Conservation (phyloP, 140 eudicot genomes). For the Oenanthe javanica region DNA sequence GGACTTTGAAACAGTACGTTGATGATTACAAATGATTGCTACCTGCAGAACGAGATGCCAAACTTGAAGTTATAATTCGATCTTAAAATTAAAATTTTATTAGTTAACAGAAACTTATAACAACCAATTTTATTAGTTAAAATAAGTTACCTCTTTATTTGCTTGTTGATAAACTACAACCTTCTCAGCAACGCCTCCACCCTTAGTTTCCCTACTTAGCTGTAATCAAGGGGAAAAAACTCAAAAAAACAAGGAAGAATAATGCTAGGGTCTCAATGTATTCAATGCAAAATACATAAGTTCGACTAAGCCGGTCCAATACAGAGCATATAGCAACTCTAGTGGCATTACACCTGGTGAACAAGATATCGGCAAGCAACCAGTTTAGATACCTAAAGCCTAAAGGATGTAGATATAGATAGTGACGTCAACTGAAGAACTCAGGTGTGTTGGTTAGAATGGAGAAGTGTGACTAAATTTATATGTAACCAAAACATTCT, state of each 20-base stretch:
- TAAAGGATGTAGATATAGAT: background rate
- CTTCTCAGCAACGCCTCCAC: conserved; percentile 69
- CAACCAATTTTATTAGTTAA: background rate
- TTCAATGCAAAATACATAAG: background rate
- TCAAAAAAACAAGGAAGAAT: background rate
- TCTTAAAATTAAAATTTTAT: background rate
- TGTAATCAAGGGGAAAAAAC: conserved; percentile 16
- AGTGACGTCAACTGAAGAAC: background rate
- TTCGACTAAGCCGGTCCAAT: no score
- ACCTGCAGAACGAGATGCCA: conserved; percentile 44
- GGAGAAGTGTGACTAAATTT: background rate
- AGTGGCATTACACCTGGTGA: background rate
- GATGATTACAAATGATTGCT: conserved; percentile 96
- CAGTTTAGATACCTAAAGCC: background rate
- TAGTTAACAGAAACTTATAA: background rate
- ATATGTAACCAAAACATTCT: no score
- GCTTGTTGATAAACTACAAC: conserved; percentile 72
- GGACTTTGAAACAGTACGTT: conserved; percentile 86
- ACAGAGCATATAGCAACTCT: background rate
- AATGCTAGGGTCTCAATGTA: background rate
- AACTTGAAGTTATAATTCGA: background rate
- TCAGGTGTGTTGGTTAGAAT: background rate
- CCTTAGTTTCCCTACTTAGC: conserved; percentile 52
- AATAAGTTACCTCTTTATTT: conserved; percentile 50
- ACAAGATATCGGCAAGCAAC: background rate